A percentile compares a stretch with the other conserved stretches of the same genome.
Evolutionary conservation across 306 rosid genomes (phyloP).

Genomic region (Mimosa bimucronata): DNA sequence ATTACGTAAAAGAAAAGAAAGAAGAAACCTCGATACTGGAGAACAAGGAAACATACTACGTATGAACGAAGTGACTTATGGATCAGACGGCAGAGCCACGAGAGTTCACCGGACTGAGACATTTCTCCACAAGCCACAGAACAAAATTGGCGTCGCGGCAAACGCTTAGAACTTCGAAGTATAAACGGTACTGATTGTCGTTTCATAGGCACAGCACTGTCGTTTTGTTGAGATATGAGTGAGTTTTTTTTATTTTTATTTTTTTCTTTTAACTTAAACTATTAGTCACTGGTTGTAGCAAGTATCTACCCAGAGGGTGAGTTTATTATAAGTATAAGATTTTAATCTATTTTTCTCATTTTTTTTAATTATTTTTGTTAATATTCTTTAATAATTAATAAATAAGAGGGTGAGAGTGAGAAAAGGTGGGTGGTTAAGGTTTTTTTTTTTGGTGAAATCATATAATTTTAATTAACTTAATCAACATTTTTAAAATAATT

Average conservation of each 20-base stretch:
- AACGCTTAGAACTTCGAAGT: not conserved
- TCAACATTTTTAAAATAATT: too few species aligned
- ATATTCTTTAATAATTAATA: too few species aligned
- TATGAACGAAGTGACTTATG: slow-evolving; percentile 54
- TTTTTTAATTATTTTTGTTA: too few species aligned
- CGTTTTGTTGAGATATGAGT: not conserved
- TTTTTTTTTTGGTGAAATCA: too few species aligned
- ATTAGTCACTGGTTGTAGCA: too few species aligned
- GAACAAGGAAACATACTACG: slow-evolving; percentile 50
- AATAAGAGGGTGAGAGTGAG: too few species aligned
- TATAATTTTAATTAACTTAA: too few species aligned
- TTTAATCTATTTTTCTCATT: too few species aligned
- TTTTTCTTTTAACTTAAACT: too few species aligned
- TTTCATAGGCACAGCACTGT: not conserved
- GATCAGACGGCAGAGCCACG: slow-evolving; percentile 65
- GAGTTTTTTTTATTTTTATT: not conserved
- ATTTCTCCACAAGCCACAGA: not conserved
- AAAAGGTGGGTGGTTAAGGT: too few species aligned
- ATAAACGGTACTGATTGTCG: not conserved
- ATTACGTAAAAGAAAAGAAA: not conserved
- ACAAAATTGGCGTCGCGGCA: not conserved
- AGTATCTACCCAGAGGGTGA: too few species aligned
- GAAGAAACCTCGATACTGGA: slow-evolving; percentile 9
- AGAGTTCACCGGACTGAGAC: slow-evolving; percentile 44
- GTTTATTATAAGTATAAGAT: too few species aligned